phyloP scores from a whole-genome alignment of 2,329 filamentous ascomycete species.

The Incumbomyces delicatus region DNA sequence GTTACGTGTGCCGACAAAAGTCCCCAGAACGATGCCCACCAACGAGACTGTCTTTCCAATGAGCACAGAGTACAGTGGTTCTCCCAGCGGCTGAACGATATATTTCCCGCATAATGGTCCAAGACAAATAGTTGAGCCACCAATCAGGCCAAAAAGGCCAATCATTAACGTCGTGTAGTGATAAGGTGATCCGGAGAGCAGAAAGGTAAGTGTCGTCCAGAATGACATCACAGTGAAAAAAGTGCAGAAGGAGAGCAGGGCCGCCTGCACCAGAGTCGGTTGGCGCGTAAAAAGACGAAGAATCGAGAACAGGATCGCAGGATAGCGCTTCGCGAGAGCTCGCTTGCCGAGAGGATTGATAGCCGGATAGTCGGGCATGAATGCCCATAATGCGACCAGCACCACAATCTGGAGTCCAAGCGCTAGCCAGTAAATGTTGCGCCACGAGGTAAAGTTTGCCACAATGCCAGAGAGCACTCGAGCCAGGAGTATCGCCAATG shows the following conservation, averaged over 20 bases:
- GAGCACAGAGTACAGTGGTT: constrained; percentile 58
- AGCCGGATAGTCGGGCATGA: constrained; percentile 69
- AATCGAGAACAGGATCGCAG: constrained; percentile 55
- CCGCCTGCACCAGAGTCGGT: constrained; percentile 59
- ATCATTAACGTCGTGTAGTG: constrained; percentile 57
- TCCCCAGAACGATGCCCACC: constrained; percentile 54
- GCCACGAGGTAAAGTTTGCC: constrained; percentile 62
- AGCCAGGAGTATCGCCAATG: constrained; percentile 65
- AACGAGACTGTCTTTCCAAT: constrained; percentile 51
- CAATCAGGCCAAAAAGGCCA: constrained; percentile 68
- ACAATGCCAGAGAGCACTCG: constrained; percentile 65
- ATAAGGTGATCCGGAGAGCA: constrained; percentile 61
- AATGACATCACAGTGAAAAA: constrained; percentile 54
- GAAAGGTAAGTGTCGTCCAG: constrained; percentile 70
- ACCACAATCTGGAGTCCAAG: constrained; percentile 61
- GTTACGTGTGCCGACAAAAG: constrained; percentile 54
- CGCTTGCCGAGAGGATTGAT: constrained; percentile 49
- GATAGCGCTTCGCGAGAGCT: constrained; percentile 42
- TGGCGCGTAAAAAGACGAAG: constrained; percentile 52
- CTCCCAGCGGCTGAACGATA: constrained; percentile 30
- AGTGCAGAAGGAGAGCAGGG: constrained; percentile 54
- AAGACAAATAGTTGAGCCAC: constrained; percentile 56
- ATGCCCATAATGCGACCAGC: constrained; percentile 53
- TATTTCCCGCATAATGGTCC: constrained; percentile 56
- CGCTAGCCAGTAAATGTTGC: constrained; percentile 68